Base-by-base conservation (phyloP, 2,329 filamentous ascomycete genomes). In the Fusarium redolens region DNA sequence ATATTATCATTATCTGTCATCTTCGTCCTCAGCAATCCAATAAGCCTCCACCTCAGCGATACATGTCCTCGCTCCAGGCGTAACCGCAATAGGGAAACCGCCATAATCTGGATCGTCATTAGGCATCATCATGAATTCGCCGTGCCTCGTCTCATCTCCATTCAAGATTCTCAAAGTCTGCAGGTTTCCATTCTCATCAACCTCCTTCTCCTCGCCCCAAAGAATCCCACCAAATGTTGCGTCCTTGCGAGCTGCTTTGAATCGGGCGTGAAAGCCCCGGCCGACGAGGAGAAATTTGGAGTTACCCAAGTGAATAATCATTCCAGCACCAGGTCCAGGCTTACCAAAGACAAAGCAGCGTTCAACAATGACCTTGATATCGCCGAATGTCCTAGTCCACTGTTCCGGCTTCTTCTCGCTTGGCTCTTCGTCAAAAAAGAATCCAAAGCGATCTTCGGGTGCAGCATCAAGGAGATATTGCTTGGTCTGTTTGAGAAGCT, bases 71-170 rank as follows among this genome's bases (percentile, higher is more conserved):
- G 86, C 85, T 3, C 87, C 87, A 37, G 89, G 85, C 0, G 86
- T 89, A 3, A 89, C 83, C 31, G 83, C 83, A 37, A 89, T 89
- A 1, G 86, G 86, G 64, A 89, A 89, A 0, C 85, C 86, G 3
- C 87, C 87, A 74, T 89, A 89, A 67, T 89, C 87, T 0, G 87
- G 86, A 38, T 88, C 82, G 38, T 88, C 85, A 64, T 85, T 87
- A 2, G 86, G 88, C 88, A 90, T 90, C 70, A 89, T 86, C 22
- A 83, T 75, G 52, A 83, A 85, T 51, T 79, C 79, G 3, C 87
- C 87, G 70, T 80, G 81, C 45, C 82, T 76, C 2, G 82, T 84
- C 76, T 85, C 83, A 60, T 84, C 83, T 13, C 83, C 83, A 40
- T 84, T 84, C 7, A 84, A 41, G 0, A 79, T 70, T 15, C 82